Evolutionary conservation across 1,284 basidiomycete species (phyloP), one percentile per base, ranked within the genome.

Genomic region (Prillingera fragicola): DNA sequence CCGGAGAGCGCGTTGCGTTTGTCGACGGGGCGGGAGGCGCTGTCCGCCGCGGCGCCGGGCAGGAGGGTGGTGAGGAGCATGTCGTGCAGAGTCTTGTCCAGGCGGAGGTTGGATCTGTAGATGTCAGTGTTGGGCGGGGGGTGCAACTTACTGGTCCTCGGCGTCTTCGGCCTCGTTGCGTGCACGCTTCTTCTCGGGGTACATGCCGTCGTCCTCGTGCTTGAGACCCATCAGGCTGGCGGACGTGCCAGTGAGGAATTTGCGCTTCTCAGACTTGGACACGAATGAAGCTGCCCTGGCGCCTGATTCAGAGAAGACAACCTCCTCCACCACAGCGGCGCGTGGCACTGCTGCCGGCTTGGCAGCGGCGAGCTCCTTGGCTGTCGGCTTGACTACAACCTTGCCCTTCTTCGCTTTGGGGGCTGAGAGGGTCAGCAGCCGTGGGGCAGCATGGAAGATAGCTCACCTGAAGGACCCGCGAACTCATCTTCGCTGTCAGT

Each of bases 81-180:
- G 35, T 59, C 48, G 38, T 73, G 71, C 8, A 73, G 56, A 8
- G 68, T 62, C 49, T 70, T 67, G 59, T 73, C 71, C 18, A 73
- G 61, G 14, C 56, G 50, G 6, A 54, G 34, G 40, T 71, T 70
- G 13, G 62, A 62, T 38, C 63, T 66, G 38, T 8, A 1, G 38
- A n/a, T 39, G 18, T 40, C 2, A 31, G 21, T 2, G 4, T 5
- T 0, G 8, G 8, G n/a, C 37, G 12, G 19, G 6, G 14, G n/a
- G 9, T 8, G 2, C 6, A 10, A 57, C 65, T 49, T 35, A 65
- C 62, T 58, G 48, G 18, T 65, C 60, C 19, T 62, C 63, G 10
- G 59, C 59, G 6, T 60, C 65, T 12, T 62, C 61, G 17, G 38
- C 51, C 8, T 41, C 56, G 24, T 43, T 50, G 41, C 47, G 40